Evolutionary conservation across 1,139 yeast genomes (phyloP).

Genomic region (Taphrina deformans): DNA sequence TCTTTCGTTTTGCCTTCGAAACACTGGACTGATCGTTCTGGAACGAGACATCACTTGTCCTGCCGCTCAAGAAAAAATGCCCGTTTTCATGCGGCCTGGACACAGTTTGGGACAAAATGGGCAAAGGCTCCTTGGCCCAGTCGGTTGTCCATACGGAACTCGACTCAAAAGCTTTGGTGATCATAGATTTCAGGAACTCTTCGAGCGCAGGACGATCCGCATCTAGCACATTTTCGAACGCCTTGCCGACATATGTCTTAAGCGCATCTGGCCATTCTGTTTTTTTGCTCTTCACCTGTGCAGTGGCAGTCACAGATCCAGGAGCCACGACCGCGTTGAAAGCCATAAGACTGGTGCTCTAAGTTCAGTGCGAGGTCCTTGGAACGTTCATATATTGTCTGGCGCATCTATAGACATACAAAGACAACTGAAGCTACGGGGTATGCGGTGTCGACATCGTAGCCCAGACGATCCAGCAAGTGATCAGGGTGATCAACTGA

Average conservation of each 20-base stretch:
- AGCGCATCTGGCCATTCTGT: slow-evolving; percentile 54
- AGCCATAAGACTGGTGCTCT: background rate
- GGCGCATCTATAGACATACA: too few relatives aligned
- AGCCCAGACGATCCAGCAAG: too few relatives aligned
- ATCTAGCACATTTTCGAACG: slow-evolving; percentile 50
- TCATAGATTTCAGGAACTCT: slow-evolving; percentile 52
- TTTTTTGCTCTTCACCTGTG: background rate
- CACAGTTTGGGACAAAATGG: slow-evolving; percentile 56
- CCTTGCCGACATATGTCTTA: slow-evolving; percentile 52
- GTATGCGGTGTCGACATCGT: too few relatives aligned
- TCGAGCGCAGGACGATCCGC: slow-evolving; percentile 42
- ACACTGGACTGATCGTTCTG: background rate
- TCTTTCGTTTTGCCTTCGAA: slow-evolving; percentile 31
- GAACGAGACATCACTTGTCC: slow-evolving; percentile 15
- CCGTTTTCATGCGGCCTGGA: slow-evolving; percentile 42
- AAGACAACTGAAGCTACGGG: too few relatives aligned
- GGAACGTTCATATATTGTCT: too few relatives aligned
- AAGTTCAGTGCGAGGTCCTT: background rate
- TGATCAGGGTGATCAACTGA: too few relatives aligned
- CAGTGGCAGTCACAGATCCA: background rate
- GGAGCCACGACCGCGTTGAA: background rate
- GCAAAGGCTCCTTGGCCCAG: slow-evolving; percentile 50
- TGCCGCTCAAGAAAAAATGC: background rate
- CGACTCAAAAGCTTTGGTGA: slow-evolving; percentile 55
- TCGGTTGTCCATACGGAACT: slow-evolving; percentile 56